These are phyloP conservation scores for apple (Malus domestica) DNA, from an alignment of 306 rosid species.

Conservation along the genomic window ASM211411v1 NC_041801.1:24547501-24548000, in stretches of 20 bases:
- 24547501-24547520: neutral
- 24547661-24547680: neutral
- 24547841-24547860: slow-evolving; percentile 77
- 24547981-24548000: slow-evolving; percentile 45
- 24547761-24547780: neutral
- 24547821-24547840: slow-evolving; percentile 59
- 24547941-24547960: slow-evolving; percentile 93
- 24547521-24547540: neutral
- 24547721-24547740: neutral
- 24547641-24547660: neutral
- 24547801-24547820: slow-evolving; percentile 6
- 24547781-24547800: neutral
- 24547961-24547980: slow-evolving; percentile 93
- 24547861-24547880: slow-evolving; percentile 89
- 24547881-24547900: slow-evolving; percentile 92
- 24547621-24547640: neutral
- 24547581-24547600: neutral
- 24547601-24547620: neutral
- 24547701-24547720: neutral
- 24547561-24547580: neutral
- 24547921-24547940: slow-evolving; percentile 81
- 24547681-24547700: neutral
- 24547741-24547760: neutral
- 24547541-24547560: neutral
- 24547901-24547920: slow-evolving; percentile 81